Evolutionary conservation across 2,329 filamentous ascomycete species (phyloP), one percentile per base, ranked within the genome.

Genomic region (Pseudopithomyces chartarum): DNA sequence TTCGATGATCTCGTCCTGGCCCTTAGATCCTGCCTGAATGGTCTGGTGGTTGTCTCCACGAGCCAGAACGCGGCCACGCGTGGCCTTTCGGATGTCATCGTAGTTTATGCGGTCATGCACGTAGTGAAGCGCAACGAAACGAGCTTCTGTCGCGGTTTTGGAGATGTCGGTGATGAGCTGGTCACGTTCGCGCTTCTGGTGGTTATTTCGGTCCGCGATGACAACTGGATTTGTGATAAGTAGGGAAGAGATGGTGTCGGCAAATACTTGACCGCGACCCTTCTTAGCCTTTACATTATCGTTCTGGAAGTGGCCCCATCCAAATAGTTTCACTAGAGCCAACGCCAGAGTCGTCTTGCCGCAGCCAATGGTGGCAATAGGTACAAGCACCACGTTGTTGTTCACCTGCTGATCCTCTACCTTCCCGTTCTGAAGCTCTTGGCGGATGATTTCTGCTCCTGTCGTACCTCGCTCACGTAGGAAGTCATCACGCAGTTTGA

Each of bases 31-130:
- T 11, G 94, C 93, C 69, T 95, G 92, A 57, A 99, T 98, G 0
- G 95, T 99, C 78, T 99, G 95, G 74, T 99, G 95, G 69, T 98
- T 98, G 75, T 99, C 92, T 13, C 95, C 95, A 20, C 95, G 89
- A 6, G 86, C 84, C 19, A 97, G 79, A 0, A 99, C 91, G 48
- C 95, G 88, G 60, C 88, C 84, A 55, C 86, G 88, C 1, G 92
- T 96, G 23, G 94, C 82, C 55, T 85, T 80, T 43, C 90, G 85
- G 59, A 98, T 91, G 32, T 85, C 81, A 48, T 90, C 84, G 7
- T 95, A 84, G 62, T 91, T 79, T 38, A 79, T 68, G 17, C 76
- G 80, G 55, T 92, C 86, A 70, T 98, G 95, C 6, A 91, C 88
- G 70, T 93, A 99, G 68, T 98, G 90, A 12, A 99, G 81, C 20